These are phyloP conservation scores for Daldinia decipiens DNA, from an alignment of 495 filamentous ascomycete species.

Conservation along the genomic window DNA sequence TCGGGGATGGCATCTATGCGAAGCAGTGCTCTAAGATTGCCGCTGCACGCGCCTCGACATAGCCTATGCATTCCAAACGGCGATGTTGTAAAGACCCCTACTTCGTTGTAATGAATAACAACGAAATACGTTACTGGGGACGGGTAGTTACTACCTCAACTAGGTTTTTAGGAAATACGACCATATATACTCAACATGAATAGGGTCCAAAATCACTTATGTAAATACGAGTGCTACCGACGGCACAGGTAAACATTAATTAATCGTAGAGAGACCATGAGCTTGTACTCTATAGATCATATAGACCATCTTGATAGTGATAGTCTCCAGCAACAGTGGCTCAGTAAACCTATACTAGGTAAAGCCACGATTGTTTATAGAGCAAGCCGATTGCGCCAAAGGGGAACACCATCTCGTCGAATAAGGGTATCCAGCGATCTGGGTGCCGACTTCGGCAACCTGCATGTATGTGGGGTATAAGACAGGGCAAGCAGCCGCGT, in stretches of 20 bases:
- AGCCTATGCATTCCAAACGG: constrained; percentile 10
- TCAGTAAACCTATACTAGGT: constrained; percentile 3
- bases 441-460: constrained; percentile 43
- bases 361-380: constrained; percentile 19
- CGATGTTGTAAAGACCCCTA: constrained; percentile 17
- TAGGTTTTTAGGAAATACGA: no score
- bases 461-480: constrained; percentile 43
- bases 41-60: constrained; percentile 34
- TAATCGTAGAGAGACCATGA: constrained; percentile 12
- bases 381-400: constrained; percentile 41
- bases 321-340: constrained; percentile 17
- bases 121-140: constrained; percentile 6
- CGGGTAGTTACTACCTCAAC: constrained; percentile 14
- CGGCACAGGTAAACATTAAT: constrained; percentile 16
- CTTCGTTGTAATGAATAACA: constrained; percentile 8
- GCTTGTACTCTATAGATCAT: constrained; percentile 19
- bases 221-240: constrained; percentile 17
- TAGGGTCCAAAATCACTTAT: constrained; percentile 8
- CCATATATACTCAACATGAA: constrained; percentile 5
- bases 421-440: constrained; percentile 39
- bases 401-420: constrained; percentile 39
- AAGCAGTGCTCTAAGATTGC: constrained; percentile 19
- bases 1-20: constrained; percentile 18
- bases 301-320: constrained; percentile 21
- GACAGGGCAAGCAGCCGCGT: constrained; percentile 38